Base-by-base conservation (phyloP, 345 rosid genomes). In the Dipteronia dyeriana region DNA sequence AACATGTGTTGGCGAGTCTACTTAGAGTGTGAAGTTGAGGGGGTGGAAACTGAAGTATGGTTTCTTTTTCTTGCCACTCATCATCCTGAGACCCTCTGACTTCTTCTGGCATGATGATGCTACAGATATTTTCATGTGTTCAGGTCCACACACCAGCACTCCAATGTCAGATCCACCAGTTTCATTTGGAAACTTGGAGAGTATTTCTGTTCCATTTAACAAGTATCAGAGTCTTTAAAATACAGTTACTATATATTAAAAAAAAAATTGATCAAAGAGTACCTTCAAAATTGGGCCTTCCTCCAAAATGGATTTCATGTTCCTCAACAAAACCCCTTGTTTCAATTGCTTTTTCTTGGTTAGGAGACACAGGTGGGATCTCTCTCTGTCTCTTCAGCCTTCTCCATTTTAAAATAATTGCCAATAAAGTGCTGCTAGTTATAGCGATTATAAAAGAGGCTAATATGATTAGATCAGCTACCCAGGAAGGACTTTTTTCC, bases 131-230 rank as follows among this genome's bases (percentile, higher is more conserved):
- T 90, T 88, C 94, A 94, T 85, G 9, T 84, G 66, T 82, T 87
- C 92, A 11, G 96, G 98, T 83, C 97, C 97, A 60, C 97, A 92
- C 47, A 94, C 98, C 72, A 94, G 71, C 13, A 92, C 93, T 83
- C 94, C 96, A 3, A 85, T 67, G 61, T 87, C 81, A 16, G 86
- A 81, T 67, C 81, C 94, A 45, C 84, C 84, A 22, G 76, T 68
- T 79, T 85, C 91, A 74, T 66, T 78, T 68, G 68, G 68, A 71
- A 91, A 89, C 84, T 82, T 81, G 59, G 77, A 80, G 60, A 92
- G 85, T 39, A 89, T 56, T 62, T 94, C 97, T 94, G 84, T 64
- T 61, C 45, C 59, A 70, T 81, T 41, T 16, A 26, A 66, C 51
- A 76, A 1, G 2, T 20, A 54, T 78, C 34, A 47, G 68, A 63